These are phyloP conservation scores for Calamus simplicifolius DNA, from an alignment of 176 grass and related monocot species.

Conservation along the genomic window DNA sequence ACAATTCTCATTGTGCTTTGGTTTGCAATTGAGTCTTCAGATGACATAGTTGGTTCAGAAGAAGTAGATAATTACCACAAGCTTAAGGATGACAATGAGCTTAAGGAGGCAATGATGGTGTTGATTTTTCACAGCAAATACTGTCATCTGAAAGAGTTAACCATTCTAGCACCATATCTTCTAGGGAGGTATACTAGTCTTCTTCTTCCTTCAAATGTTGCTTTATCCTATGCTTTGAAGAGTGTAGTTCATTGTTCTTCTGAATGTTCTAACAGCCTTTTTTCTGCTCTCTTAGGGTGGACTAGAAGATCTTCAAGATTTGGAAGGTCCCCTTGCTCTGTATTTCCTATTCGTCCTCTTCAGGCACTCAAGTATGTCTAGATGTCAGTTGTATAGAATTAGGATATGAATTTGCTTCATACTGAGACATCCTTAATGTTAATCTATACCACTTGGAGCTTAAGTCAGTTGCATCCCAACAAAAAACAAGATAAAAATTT, in stretches of 20 bases:
- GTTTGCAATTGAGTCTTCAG: conserved; percentile 65
- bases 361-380: conserved; percentile 78
- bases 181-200: conserved; percentile 61
- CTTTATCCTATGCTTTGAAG: too few species aligned
- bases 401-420: conserved; percentile 6
- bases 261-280: conserved; percentile 8
- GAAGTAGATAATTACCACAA: conserved; percentile 23
- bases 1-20: conserved; percentile 9
- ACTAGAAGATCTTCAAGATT: conserved; percentile 64
- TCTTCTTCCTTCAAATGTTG: too few species aligned
- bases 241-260: neutral
- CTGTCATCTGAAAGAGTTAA: conserved; percentile 37
- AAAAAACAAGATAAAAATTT: too few species aligned
- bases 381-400: neutral
- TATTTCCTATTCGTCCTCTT: conserved; percentile 66
- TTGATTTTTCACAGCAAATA: conserved; percentile 24
- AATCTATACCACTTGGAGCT: too few species aligned
- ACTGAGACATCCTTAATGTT: neutral
- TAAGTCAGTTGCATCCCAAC: too few species aligned
- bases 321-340: conserved; percentile 60
- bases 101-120: too few species aligned
- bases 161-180: conserved; percentile 30
- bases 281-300: conserved; percentile 39
- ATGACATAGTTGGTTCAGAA: conserved; percentile 44
- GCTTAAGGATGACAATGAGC: conserved; percentile 25